phyloP scores from a whole-genome alignment of 495 filamentous ascomycete species.

The Letharia columbiana region DNA sequence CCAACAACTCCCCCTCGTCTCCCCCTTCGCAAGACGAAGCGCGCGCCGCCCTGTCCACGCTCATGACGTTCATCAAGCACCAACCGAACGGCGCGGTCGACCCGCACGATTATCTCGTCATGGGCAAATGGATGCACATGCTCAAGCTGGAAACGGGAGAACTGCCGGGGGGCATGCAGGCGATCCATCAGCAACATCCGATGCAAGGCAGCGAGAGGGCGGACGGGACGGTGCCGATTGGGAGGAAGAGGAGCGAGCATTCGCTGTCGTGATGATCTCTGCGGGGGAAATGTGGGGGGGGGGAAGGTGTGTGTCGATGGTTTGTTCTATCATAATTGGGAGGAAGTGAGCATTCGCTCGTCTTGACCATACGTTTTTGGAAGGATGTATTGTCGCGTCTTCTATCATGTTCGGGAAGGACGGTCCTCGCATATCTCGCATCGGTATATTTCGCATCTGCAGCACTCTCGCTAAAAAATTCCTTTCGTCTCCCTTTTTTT shows the following conservation, averaged over 20 bases:
- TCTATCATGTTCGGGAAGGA: background rate
- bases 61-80: slow-evolving; percentile 76
- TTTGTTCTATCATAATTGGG: background rate
- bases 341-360: background rate
- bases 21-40: slow-evolving; percentile 89
- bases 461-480: background rate
- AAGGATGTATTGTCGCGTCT: no score
- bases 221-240: slow-evolving; percentile 27
- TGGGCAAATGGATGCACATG: slow-evolving; percentile 81
- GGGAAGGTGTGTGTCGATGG: background rate
- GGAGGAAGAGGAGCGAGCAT: slow-evolving; percentile 52
- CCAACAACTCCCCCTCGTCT: slow-evolving; percentile 29
- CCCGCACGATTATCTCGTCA: slow-evolving; percentile 72
- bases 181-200: slow-evolving; percentile 39
- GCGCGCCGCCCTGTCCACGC: slow-evolving; percentile 69
- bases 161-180: slow-evolving; percentile 58
- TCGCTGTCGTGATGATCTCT: slow-evolving; percentile 27
- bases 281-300: background rate
- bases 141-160: slow-evolving; percentile 58
- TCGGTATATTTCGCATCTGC: background rate
- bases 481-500: background rate
- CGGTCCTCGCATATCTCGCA: background rate
- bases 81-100: slow-evolving; percentile 62
- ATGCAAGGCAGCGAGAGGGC: slow-evolving; percentile 42
- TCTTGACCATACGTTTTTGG: no score